phyloP scores from a whole-genome alignment of 1,284 basidiomycete genomes.

The Moesziomyces globuligerus region DNA sequence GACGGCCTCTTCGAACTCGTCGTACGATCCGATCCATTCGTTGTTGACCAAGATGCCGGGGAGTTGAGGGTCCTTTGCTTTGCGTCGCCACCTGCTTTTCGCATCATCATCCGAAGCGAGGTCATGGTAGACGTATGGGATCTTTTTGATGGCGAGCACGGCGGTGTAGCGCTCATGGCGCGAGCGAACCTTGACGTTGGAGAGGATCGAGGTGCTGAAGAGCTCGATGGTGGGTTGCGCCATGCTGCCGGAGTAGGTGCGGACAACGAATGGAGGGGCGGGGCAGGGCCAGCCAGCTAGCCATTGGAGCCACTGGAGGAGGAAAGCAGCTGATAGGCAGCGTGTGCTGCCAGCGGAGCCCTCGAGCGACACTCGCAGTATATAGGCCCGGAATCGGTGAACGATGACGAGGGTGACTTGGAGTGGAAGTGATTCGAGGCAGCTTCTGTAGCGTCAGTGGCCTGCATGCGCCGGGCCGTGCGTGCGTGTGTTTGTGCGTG shows the following conservation, averaged over 20 bases:
- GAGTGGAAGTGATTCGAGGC: too few species aligned
- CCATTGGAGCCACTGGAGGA: not conserved
- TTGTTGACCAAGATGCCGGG: conserved; percentile 65
- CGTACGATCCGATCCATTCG: conserved; percentile 65
- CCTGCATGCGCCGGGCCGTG: too few species aligned
- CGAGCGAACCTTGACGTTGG: conserved; percentile 60
- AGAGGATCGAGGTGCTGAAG: conserved; percentile 66
- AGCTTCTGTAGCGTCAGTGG: too few species aligned
- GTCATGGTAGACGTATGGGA: conserved; percentile 65
- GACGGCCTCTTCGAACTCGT: conserved; percentile 66
- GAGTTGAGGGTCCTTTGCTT: conserved; percentile 59
- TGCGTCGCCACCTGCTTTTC: conserved; percentile 64
- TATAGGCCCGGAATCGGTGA: not conserved
- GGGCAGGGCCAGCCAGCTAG: not conserved
- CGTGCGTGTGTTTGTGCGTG: not conserved
- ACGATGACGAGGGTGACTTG: not conserved
- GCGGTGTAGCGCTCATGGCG: conserved; percentile 63
- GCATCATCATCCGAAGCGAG: conserved; percentile 64
- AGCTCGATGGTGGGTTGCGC: conserved; percentile 58
- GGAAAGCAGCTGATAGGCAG: not conserved
- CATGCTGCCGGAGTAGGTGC: conserved; percentile 11
- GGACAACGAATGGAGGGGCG: too few species aligned
- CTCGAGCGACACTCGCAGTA: too few species aligned
- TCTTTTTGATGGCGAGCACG: conserved; percentile 60
- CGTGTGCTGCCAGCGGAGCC: too few species aligned